Base-by-base conservation (phyloP, 345 rosid species). In the Gossypium ekmanianum region DNA sequence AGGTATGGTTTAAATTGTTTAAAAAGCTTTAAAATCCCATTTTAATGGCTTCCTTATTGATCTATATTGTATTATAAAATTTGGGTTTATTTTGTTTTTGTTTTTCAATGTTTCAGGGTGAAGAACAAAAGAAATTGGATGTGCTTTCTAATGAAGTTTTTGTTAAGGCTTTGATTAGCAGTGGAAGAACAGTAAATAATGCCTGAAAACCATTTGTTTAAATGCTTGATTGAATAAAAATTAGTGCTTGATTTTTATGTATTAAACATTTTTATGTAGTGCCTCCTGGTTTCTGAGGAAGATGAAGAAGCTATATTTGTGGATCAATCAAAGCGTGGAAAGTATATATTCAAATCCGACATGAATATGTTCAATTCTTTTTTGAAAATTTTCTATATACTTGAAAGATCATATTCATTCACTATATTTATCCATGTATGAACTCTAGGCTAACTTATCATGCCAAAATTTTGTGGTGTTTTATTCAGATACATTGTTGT, bases 91-190 rank as follows among this genome's bases (percentile, higher is more conserved):
- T 12, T 11, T 59, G 77, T 39, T 67, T 26, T 69, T 34, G 41
- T 34, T 34, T 34, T 34, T 34, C 41, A 34, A 34, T 34, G 41
- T 34, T 4, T 34, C 41, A 90, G 95, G 95, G 95, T 43, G 95
- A 90, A 79, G 90, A 90, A 76, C 95, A 90, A 73, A 90, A 88
- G 91, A 90, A 90, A 44, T 69, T 90, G 74, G 95, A 90, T 84
- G 91, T 90, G 72, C 92, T 90, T 57, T 90, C 95, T 1, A 90
- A 90, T 75, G 92, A 90, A 48, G 92, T 90, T 71, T 90, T 90
- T 71, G 48, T 90, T 59, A 90, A 90, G 86, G 95, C 92, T 70
- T 83, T 90, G 74, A 82, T 85, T 26, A 90, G 94, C 91, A 90
- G 94, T 74, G 91, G 94, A 64, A 83, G 92, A 70, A 90, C 94